A percentile compares a stretch with the other conserved stretches of the same genome.
Evolutionary conservation across 169 alveolate genomes (phyloP).

Genomic region (Plasmodium billcollinsi): DNA sequence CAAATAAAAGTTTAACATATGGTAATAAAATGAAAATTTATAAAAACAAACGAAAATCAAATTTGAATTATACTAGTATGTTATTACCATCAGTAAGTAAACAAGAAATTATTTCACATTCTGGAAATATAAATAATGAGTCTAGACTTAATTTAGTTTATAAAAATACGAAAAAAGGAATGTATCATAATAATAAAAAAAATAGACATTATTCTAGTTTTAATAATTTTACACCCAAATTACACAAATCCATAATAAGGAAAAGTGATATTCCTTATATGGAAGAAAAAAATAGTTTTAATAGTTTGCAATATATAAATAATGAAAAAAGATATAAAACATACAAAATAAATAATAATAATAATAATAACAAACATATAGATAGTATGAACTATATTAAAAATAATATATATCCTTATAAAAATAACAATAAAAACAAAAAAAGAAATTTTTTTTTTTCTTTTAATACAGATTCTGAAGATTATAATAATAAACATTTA

Average conservation of each 20-base stretch:
- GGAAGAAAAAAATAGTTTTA: background rate
- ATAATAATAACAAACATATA: slow-evolving; percentile 3
- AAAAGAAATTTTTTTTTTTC: slow-evolving; percentile 18
- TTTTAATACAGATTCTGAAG: slow-evolving; percentile 67
- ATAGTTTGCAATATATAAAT: slow-evolving; percentile 15
- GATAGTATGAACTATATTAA: background rate
- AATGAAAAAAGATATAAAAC: background rate
- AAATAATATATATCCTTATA: background rate
- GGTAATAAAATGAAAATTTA: slow-evolving; percentile 23
- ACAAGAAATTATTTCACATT: background rate
- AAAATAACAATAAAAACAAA: slow-evolving; percentile 16
- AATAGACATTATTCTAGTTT: background rate
- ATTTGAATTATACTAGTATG: slow-evolving; percentile 14
- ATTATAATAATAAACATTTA: slow-evolving; percentile 9
- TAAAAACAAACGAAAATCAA: slow-evolving; percentile 16
- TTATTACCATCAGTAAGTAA: slow-evolving; percentile 7
- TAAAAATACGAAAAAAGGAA: slow-evolving; percentile 16
- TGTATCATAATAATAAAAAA: background rate
- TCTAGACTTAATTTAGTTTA: slow-evolving; percentile 19
- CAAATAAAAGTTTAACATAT: background rate
- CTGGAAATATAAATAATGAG: slow-evolving; percentile 40
- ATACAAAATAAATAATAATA: slow-evolving; percentile 6
- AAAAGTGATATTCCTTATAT: slow-evolving; percentile 11
- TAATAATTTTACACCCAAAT: slow-evolving; percentile 5
- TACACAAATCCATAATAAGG: slow-evolving; percentile 6